Evolutionary conservation across 306 rosid genomes (phyloP).

Genomic region (Vigna radiata): DNA sequence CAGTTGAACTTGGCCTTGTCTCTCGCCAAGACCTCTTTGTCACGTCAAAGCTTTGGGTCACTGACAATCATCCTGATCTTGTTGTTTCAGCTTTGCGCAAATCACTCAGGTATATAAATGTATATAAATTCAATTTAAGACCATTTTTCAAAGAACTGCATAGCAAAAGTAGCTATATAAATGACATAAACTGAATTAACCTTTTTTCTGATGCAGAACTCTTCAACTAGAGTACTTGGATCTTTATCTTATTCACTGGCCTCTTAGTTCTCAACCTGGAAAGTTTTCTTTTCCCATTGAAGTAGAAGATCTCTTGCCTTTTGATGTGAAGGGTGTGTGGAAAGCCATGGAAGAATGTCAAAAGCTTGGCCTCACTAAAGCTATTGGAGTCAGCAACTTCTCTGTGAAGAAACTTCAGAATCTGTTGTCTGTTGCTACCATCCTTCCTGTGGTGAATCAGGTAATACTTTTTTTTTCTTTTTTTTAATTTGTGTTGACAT

Average conservation of each 20-base stretch:
- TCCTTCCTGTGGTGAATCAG: slow-evolving; percentile 55
- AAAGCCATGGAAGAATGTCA: slow-evolving; percentile 55
- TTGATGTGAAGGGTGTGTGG: slow-evolving; percentile 64
- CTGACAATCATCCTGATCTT: slow-evolving; percentile 54
- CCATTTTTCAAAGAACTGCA: too few species aligned
- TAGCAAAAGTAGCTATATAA: too few species aligned
- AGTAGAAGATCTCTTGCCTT: slow-evolving; percentile 49
- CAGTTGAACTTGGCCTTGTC: slow-evolving; percentile 46
- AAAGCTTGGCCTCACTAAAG: slow-evolving; percentile 54
- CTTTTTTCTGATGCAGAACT: slow-evolving; percentile 31
- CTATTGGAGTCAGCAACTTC: slow-evolving; percentile 70
- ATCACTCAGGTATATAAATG: slow-evolving; percentile 31
- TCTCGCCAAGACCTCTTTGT: slow-evolving; percentile 53
- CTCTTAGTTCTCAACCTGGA: slow-evolving; percentile 50
- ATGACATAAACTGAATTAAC: too few species aligned
- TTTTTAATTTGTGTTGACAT: background rate
- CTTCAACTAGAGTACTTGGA: slow-evolving; percentile 59
- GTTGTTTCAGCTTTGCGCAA: slow-evolving; percentile 49
- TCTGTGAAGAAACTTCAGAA: slow-evolving; percentile 54
- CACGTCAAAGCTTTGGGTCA: slow-evolving; percentile 64
- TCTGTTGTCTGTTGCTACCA: slow-evolving; percentile 45
- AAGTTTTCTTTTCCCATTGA: slow-evolving; percentile 49
- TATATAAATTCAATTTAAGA: too few species aligned
- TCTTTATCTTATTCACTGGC: slow-evolving; percentile 62
- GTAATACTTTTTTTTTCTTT: background rate